phyloP scores from a whole-genome alignment of 1,139 yeast genomes.

The Taphrina communis region DNA sequence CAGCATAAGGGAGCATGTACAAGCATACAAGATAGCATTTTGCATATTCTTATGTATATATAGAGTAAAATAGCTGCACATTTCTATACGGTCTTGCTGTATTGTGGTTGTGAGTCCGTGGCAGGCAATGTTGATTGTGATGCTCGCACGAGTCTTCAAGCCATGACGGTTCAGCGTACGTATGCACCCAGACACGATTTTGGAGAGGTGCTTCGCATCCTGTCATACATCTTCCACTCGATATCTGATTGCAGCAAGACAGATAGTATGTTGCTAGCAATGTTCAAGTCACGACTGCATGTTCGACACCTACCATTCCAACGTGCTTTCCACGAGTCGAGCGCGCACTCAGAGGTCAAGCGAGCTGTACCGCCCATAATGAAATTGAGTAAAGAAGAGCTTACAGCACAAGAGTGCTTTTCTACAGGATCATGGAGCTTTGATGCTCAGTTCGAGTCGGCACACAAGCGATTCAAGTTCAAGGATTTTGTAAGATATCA shows the following conservation, averaged over 20 bases:
- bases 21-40: slow-evolving; percentile 8
- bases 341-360: not conserved
- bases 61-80: not conserved
- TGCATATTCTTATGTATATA: slow-evolving; percentile 3
- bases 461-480: slow-evolving; percentile 10
- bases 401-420: not conserved
- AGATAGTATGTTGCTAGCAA: too few species aligned
- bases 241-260: too few species aligned
- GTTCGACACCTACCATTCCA: not conserved
- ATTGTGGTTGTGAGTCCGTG: too few species aligned
- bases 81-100: too few species aligned
- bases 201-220: too few species aligned
- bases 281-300: too few species aligned
- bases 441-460: not conserved
- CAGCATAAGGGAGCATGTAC: slow-evolving; percentile 9
- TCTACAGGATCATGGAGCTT: not conserved
- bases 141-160: too few species aligned
- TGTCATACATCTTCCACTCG: too few species aligned
- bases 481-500: slow-evolving; percentile 12
- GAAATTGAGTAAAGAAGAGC: not conserved
- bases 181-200: too few species aligned
- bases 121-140: too few species aligned
- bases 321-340: slow-evolving; percentile 4
- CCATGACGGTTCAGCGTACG: too few species aligned
- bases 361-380: not conserved